phyloP scores from a whole-genome alignment of 345 rosid genomes.

The Cardiospermum halicacabum region DNA sequence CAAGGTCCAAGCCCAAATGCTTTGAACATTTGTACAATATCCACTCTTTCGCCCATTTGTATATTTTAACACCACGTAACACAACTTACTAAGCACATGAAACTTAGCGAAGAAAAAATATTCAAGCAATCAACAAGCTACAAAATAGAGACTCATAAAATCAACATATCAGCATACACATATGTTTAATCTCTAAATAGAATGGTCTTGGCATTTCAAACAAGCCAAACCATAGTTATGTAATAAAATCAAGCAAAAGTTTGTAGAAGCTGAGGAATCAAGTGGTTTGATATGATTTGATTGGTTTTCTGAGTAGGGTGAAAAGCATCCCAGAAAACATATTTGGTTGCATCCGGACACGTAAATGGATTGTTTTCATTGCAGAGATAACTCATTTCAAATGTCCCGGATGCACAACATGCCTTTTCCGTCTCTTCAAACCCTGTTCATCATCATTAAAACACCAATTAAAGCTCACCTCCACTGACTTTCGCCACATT shows the following conservation, averaged over 20 bases:
- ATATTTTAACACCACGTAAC: too few relatives aligned
- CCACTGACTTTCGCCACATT: not conserved
- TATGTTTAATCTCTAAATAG: too few relatives aligned
- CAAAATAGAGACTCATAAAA: too few relatives aligned
- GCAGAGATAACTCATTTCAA: slow-evolving; percentile 53
- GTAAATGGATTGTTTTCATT: slow-evolving; percentile 26
- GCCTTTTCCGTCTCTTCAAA: slow-evolving; percentile 30
- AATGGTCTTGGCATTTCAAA: too few relatives aligned
- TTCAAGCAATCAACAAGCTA: too few relatives aligned
- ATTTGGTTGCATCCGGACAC: slow-evolving; percentile 46
- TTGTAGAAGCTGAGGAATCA: slow-evolving; percentile 17
- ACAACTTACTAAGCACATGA: too few relatives aligned
- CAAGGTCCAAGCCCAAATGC: too few relatives aligned
- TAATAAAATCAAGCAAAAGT: slow-evolving; percentile 17
- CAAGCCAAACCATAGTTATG: too few relatives aligned
- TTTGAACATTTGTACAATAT: too few relatives aligned
- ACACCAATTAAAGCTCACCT: not conserved
- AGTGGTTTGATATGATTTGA: slow-evolving; percentile 18
- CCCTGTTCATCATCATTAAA: slow-evolving; percentile 29
- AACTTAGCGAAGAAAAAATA: too few relatives aligned
- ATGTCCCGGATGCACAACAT: slow-evolving; percentile 60
- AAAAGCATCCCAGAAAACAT: slow-evolving; percentile 48
- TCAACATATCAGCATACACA: too few relatives aligned
- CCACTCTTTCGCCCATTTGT: too few relatives aligned
- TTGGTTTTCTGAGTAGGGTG: slow-evolving; percentile 40